Conservation (phyloP, 164 flowering plant genomes). For the Kingdonia uniflora region DNA sequence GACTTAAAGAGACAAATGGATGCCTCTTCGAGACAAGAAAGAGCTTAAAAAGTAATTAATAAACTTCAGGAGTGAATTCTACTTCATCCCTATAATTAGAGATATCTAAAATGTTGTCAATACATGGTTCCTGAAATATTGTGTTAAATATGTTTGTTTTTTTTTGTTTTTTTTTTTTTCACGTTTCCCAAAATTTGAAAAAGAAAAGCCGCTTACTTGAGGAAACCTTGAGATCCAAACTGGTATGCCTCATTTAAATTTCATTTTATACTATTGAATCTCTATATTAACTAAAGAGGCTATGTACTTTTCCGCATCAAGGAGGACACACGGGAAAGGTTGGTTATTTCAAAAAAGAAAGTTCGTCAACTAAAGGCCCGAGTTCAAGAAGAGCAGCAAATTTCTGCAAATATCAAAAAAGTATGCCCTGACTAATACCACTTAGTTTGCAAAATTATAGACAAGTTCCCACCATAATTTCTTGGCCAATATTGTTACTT, state of each 20-base stretch:
- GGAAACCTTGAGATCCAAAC: slow-evolving; percentile 65
- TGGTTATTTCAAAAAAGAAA: slow-evolving; percentile 74
- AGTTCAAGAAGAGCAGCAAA: slow-evolving; percentile 51
- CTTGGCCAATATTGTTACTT: too few species aligned
- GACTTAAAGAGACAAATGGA: slow-evolving; percentile 61
- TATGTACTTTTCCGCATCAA: slow-evolving; percentile 19
- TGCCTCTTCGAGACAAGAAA: slow-evolving; percentile 48
- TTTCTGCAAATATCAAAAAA: slow-evolving; percentile 41
- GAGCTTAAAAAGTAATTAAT: slow-evolving; percentile 78
- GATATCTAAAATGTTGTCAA: too few species aligned
- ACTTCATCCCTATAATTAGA: too few species aligned
- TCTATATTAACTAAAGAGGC: too few species aligned
- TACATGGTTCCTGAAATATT: too few species aligned
- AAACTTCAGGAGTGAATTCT: slow-evolving; percentile 65
- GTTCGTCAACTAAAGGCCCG: slow-evolving; percentile 77
- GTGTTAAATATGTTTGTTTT: too few species aligned
- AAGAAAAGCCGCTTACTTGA: slow-evolving; percentile 60
- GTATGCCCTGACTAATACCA: slow-evolving; percentile 20
- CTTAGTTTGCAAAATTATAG: too few species aligned
- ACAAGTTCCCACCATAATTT: too few species aligned
- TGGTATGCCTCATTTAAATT: slow-evolving; percentile 52
- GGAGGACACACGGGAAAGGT: slow-evolving; percentile 82
- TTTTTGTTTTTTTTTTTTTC: background rate
- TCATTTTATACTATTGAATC: slow-evolving; percentile 1
- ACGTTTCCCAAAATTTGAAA: slow-evolving; percentile 52